Base-by-base conservation (phyloP, 2,329 filamentous ascomycete species). In the Herpotrichia juniperi region DNA sequence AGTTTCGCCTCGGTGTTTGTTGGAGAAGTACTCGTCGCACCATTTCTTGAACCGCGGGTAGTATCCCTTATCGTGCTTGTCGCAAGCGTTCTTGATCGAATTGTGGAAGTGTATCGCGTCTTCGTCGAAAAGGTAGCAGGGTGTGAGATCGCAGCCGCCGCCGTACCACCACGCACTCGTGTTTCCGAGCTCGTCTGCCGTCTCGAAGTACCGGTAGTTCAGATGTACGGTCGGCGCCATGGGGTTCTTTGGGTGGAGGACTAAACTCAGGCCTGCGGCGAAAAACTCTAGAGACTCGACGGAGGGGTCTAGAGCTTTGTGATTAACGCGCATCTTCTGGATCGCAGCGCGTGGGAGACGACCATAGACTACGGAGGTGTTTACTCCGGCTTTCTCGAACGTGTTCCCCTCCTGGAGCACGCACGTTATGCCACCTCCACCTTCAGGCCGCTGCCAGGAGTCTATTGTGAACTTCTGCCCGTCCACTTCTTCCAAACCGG, bases 161-260 rank as follows among this genome's bases (percentile, higher is more conserved):
- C 94, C 94, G 67, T 96, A 99, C 94, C 94, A 99, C 93, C 94
- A 99, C 7, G 92, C 89, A 59, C 93, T 91, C 46, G 82, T 87
- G 60, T 82, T 89, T 37, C 90, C 91, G 64, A 93, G 88, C 8
- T 89, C 84, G 65, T 93, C 89, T 54, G 90, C 89, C 1, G 94
- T 99, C 79, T 99, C 94, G 70, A 99, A 99, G 78, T 99, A 99
- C 51, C 94, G 87, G 81, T 97, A 97, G 80, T 99, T 99, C 63
- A 99, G 83, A 74, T 99, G 94, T 16, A 99, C 94, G 0, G 94
- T 99, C 0, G 94, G 94, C 7, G 93, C 93, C 88, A 96, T 96
- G 42, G 94, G 94, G 76, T 99, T 99, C 65, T 86, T 83, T 1
- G 94, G 94, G 74, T 99, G 94, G 46, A 97, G 80, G 22, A 99